Evolutionary conservation across 208 protist species (phyloP).

Genomic region (Trypanosoma lewisi): DNA sequence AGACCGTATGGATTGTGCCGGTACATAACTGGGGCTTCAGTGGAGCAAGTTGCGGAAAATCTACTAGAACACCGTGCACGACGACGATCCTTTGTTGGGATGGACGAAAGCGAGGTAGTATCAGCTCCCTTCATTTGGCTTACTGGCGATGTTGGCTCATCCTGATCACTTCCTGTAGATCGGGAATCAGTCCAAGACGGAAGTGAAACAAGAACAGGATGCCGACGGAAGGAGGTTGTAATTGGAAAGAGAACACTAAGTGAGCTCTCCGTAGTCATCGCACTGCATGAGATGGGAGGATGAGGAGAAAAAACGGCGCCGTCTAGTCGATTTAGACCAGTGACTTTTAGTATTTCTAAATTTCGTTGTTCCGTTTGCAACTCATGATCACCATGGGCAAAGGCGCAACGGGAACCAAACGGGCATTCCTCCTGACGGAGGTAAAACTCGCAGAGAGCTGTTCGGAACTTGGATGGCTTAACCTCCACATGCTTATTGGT

Average conservation of each 20-base stretch:
- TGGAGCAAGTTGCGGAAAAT: conserved; percentile 60
- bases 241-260: conserved; percentile 21
- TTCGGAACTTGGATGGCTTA: conserved; percentile 89
- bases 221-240: conserved; percentile 26
- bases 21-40: conserved; percentile 63
- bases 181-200: conserved; percentile 19
- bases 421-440: conserved; percentile 56
- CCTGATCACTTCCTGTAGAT: neutral
- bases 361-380: conserved; percentile 71
- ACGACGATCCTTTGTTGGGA: neutral
- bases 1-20: conserved; percentile 84
- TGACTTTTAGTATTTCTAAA: conserved; percentile 55
- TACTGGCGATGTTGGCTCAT: neutral
- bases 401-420: conserved; percentile 68
- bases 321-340: conserved; percentile 69
- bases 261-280: conserved; percentile 15
- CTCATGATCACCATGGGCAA: conserved; percentile 81
- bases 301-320: conserved; percentile 5
- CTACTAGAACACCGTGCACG: conserved; percentile 37
- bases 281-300: conserved; percentile 6
- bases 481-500: conserved; percentile 58
- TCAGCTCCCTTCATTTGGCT: neutral
- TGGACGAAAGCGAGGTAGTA: neutral
- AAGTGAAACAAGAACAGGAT: conserved; percentile 59
- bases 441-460: conserved; percentile 73